phyloP scores from a whole-genome alignment of 352 stramenopile genomes.

The Phytophthora pseudosyringae region DNA sequence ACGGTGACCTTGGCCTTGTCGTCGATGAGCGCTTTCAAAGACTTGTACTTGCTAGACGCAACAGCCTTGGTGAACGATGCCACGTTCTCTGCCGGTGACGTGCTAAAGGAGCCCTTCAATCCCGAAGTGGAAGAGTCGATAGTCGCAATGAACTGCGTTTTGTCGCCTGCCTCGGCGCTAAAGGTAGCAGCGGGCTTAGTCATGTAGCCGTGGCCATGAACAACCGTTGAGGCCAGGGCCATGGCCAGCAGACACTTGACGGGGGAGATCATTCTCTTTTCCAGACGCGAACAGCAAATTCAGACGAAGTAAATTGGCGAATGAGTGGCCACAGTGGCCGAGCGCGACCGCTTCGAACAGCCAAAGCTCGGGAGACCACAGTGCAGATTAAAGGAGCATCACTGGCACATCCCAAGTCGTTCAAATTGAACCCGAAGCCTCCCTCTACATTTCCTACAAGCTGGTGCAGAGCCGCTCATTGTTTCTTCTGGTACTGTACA shows the following conservation, averaged over 20 bases:
- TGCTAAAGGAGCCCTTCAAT: conserved; percentile 25
- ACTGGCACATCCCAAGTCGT: conserved; percentile 3
- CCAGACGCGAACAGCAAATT: background rate
- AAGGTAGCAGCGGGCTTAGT: conserved; percentile 22
- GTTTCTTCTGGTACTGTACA: background rate
- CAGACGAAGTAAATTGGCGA: conserved; percentile 18
- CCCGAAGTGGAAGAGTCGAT: conserved; percentile 28
- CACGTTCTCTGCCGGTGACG: conserved; percentile 22
- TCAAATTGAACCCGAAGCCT: conserved; percentile 7
- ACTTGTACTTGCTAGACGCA: conserved; percentile 28
- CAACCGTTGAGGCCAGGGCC: conserved; percentile 1
- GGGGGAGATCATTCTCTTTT: conserved; percentile 4
- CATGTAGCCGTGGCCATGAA: conserved; percentile 34
- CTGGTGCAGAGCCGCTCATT: background rate
- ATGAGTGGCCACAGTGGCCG: conserved; percentile 5
- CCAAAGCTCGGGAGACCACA: conserved; percentile 10
- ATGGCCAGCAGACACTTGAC: conserved; percentile 17
- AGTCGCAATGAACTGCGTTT: conserved; percentile 32
- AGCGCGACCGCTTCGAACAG: conserved; percentile 24
- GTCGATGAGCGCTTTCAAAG: conserved; percentile 28
- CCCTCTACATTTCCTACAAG: conserved; percentile 16
- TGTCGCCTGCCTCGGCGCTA: conserved; percentile 16
- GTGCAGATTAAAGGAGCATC: background rate
- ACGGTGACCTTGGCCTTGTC: conserved; percentile 25
- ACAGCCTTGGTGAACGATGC: conserved; percentile 30